Evolutionary conservation across 495 filamentous ascomycete genomes (phyloP).

Genomic region (Penicillium samsonianum): DNA sequence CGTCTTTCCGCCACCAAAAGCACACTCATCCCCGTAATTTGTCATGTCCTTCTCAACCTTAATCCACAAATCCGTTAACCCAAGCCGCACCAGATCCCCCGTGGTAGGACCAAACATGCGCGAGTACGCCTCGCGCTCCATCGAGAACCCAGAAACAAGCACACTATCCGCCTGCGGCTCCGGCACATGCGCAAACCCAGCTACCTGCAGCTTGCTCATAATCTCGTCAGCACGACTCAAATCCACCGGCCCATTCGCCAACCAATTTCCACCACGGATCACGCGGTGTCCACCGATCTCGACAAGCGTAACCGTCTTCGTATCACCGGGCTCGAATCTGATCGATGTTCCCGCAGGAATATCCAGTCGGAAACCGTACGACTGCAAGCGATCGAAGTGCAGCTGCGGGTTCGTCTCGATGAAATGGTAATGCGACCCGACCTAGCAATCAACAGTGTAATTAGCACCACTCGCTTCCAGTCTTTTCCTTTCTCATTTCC

Average conservation of each 20-base stretch:
- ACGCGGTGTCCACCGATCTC: conserved; percentile 81
- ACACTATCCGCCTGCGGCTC: conserved; percentile 59
- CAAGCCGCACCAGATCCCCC: conserved; percentile 80
- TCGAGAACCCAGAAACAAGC: conserved; percentile 59
- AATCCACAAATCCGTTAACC: conserved; percentile 87
- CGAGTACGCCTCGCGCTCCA: conserved; percentile 77
- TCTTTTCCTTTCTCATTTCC: not conserved
- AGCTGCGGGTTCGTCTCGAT: conserved; percentile 90
- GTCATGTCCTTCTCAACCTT: conserved; percentile 87
- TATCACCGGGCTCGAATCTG: conserved; percentile 92
- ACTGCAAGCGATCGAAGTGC: conserved; percentile 82
- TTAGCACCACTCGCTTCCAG: not conserved
- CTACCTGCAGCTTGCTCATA: conserved; percentile 60
- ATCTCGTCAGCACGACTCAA: conserved; percentile 62
- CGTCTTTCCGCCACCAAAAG: conserved; percentile 94
- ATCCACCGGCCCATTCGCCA: conserved; percentile 76
- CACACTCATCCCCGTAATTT: conserved; percentile 88
- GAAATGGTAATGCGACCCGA: conserved; percentile 96
- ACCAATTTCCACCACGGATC: conserved; percentile 81
- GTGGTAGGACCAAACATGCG: conserved; percentile 93
- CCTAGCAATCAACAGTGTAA: conserved; percentile 37
- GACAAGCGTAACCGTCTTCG: conserved; percentile 88
- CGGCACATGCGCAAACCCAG: conserved; percentile 75
- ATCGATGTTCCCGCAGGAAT: conserved; percentile 91
- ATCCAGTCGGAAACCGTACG: conserved; percentile 86